Base-by-base conservation (phyloP, 768 basidiomycete genomes). In the Cystofilobasidium bisporidii region DNA sequence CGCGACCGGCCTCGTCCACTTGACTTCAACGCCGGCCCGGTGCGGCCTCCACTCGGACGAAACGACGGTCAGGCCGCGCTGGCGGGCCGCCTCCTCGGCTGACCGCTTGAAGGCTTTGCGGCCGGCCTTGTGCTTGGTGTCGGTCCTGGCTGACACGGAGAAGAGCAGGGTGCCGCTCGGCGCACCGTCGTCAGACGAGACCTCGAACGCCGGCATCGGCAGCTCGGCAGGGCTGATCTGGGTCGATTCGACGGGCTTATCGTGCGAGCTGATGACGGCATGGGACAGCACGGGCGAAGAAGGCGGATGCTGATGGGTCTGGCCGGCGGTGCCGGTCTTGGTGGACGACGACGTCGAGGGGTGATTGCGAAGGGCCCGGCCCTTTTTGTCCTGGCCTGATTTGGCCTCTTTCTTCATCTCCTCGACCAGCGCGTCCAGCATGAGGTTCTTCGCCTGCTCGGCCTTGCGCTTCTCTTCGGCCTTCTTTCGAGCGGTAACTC, bases 31-130 rank as follows among this genome's bases (percentile, higher is more conserved):
- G 11, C 53, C 53, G 28, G 53, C 53, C 10, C 53, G 53, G 9
- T n/a, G 28, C 3, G 4, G 15, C 28, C 30, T 9, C 53, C 53
- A 56, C 53, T 56, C 28, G 28, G 28, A 10, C 28, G 17, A 2
- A 15, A 15, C 53, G 53, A 56, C 53, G 5, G 11, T 56, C 17
- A 32, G 28, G 12, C 53, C 53, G 8, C 53, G 53, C 26, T 30
- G 28, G 15, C 28, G 26, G 3, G 53, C 32, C 53, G 53, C 53
- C 18, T 15, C 30, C 53, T 56, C 30, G 28, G 30, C 53, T 14
- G 28, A 28, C 53, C 14, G 3, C 28, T 56, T 56, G 53, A 56
- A 56, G 26, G 53, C 53, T 30, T 56, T 56, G 53, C 53, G 53
- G 1, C 30, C 30, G 28, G 5, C 5, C 53, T 56, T 56, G 53